Conservation (phyloP, 805 yeast species). For the Starmerella davenportii region DNA sequence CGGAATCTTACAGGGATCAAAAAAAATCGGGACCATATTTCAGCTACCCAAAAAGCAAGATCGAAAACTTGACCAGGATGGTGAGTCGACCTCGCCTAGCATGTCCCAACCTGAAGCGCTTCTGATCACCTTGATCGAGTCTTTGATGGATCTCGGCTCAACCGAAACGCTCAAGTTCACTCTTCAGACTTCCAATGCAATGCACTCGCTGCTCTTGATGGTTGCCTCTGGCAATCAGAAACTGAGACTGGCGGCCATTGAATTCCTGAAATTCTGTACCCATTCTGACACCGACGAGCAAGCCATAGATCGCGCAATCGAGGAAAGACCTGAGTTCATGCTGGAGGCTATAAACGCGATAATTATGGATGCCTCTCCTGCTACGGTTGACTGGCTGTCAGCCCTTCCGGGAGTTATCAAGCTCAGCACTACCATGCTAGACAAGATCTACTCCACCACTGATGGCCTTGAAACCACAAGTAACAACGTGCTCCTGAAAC, state of each 20-base stretch:
- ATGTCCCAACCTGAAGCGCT: constrained; percentile 2
- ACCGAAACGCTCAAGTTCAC: neutral
- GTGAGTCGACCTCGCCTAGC: too few relatives aligned
- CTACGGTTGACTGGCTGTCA: constrained; percentile 5
- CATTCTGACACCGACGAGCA: constrained; percentile 3
- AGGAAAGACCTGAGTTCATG: neutral
- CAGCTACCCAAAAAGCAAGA: too few relatives aligned
- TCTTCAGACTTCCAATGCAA: constrained; percentile 1
- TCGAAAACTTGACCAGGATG: too few relatives aligned
- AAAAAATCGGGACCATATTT: too few relatives aligned
- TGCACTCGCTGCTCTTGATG: constrained; percentile 3
- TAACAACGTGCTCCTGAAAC: neutral
- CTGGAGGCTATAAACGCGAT: constrained; percentile 3
- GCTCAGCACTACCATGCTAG: constrained; percentile 4
- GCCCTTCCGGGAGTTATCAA: constrained; percentile 8
- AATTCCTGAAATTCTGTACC: constrained; percentile 4
- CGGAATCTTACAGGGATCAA: too few relatives aligned
- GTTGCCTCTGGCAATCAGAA: constrained; percentile 5
- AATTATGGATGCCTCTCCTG: constrained; percentile 3
- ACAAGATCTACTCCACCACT: constrained; percentile 8
- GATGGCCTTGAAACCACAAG: constrained; percentile 11
- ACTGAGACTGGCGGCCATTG: constrained; percentile 7
- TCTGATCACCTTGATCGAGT: constrained; percentile 4
- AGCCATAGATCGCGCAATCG: neutral
- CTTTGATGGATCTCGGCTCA: constrained; percentile 3